phyloP scores from a whole-genome alignment of 2,329 filamentous ascomycete genomes.

The Colletotrichum sp. region DNA sequence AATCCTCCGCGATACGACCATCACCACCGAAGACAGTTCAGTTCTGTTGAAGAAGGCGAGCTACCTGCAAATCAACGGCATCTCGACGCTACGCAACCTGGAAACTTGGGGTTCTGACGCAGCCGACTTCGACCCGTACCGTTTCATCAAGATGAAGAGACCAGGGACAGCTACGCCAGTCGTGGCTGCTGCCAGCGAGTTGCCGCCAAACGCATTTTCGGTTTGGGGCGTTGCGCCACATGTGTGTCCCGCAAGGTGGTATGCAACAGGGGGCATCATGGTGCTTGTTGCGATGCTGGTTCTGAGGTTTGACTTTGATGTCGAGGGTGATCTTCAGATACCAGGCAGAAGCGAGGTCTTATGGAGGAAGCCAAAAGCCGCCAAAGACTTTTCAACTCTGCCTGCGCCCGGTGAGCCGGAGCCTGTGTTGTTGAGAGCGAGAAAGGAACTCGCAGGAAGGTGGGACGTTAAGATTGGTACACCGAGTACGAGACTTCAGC shows the following conservation, averaged over 20 bases:
- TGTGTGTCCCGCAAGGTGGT: conserved; percentile 6
- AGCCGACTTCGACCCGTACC: conserved; percentile 26
- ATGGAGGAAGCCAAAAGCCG: not conserved
- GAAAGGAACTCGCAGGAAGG: not conserved
- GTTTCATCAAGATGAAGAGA: conserved; percentile 28
- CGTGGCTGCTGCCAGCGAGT: not conserved
- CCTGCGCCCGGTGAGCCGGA: not conserved
- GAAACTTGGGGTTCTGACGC: conserved; percentile 32
- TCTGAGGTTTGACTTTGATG: not conserved
- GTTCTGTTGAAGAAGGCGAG: conserved; percentile 40
- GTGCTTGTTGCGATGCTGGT: not conserved
- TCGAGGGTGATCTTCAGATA: not conserved
- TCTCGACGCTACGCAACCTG: not conserved
- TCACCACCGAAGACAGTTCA: conserved; percentile 32
- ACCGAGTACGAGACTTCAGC: not conserved
- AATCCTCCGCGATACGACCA: conserved; percentile 32
- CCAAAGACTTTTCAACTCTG: not conserved
- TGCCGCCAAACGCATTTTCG: not conserved
- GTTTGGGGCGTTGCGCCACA: not conserved
- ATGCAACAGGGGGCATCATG: not conserved
- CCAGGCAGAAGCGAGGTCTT: not conserved
- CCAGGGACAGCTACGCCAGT: not conserved
- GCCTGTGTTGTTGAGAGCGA: not conserved
- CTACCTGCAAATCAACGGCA: conserved; percentile 37
- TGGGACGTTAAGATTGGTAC: not conserved